These are phyloP conservation scores for Ogataea angusta DNA, from an alignment of 805 yeast species.

Conservation along the genomic window DNA sequence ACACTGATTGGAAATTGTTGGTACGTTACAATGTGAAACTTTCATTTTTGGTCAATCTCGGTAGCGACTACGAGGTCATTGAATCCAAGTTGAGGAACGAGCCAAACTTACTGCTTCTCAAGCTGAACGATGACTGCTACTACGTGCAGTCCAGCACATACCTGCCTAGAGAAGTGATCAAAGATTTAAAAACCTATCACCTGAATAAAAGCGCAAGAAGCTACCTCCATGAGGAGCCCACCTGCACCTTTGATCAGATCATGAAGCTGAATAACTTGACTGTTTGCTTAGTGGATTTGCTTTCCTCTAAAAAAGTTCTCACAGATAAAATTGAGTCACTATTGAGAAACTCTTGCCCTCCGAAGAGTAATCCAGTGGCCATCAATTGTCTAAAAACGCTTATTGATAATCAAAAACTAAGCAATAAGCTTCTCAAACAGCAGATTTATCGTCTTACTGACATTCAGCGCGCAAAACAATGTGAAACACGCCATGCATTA, in stretches of 20 bases:
- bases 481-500: background rate
- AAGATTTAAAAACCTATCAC: slow-evolving; percentile 9
- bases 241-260: slow-evolving; percentile 39
- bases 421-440: slow-evolving; percentile 1
- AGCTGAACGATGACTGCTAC: slow-evolving; percentile 33
- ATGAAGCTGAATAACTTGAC: slow-evolving; percentile 41
- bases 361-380: background rate
- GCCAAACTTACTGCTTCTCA: slow-evolving; percentile 27
- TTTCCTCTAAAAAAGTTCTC: slow-evolving; percentile 18
- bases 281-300: slow-evolving; percentile 35
- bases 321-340: slow-evolving; percentile 6
- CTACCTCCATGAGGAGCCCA: slow-evolving; percentile 16
- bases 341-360: background rate
- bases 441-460: slow-evolving; percentile 2
- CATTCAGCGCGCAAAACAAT: slow-evolving; percentile 1
- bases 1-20: slow-evolving; percentile 26
- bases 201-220: slow-evolving; percentile 1
- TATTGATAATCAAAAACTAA: slow-evolving; percentile 1
- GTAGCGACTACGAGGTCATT: slow-evolving; percentile 27
- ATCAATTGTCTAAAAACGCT: slow-evolving; percentile 1
- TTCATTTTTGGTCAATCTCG: slow-evolving; percentile 32
- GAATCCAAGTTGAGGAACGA: slow-evolving; percentile 17
- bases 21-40: slow-evolving; percentile 27
- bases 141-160: slow-evolving; percentile 20
- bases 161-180: slow-evolving; percentile 15